Evolutionary conservation across 2,329 filamentous ascomycete genomes (phyloP).

Genomic region (Claviceps sorghi): DNA sequence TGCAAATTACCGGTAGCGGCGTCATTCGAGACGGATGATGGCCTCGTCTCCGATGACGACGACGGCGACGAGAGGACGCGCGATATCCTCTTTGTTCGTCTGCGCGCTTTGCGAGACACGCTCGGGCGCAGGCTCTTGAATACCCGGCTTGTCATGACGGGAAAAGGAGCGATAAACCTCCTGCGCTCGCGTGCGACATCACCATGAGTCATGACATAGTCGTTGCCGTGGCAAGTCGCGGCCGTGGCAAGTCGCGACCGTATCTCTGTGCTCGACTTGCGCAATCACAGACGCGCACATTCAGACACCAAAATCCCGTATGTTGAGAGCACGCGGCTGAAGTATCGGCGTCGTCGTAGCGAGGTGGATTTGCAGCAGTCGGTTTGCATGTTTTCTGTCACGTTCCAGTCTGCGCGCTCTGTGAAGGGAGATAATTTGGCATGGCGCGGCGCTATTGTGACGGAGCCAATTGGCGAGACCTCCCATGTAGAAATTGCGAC

Average conservation of each 20-base stretch:
- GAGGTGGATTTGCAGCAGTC: background rate
- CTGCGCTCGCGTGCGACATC: background rate
- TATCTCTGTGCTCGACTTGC: background rate
- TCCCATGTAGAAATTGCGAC: background rate
- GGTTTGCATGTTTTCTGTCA: background rate
- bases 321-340: background rate
- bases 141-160: constrained; percentile 8
- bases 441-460: background rate
- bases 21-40: background rate
- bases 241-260: background rate
- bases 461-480: background rate
- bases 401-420: background rate
- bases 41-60: constrained; percentile 2
- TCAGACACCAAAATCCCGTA: background rate
- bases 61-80: background rate
- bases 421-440: background rate
- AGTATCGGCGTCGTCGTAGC: background rate
- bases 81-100: background rate
- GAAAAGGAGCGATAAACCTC: constrained; percentile 3
- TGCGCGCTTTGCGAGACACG: constrained; percentile 1
- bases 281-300: background rate
- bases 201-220: constrained; percentile 2
- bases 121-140: constrained; percentile 4
- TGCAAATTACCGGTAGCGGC: constrained; percentile 7
- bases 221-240: background rate